Percentiles rank a stretch among this genome's conserved stretches.
Evolutionary conservation across 306 rosid species (phyloP).

Genomic region (Rosa multiflora): DNA sequence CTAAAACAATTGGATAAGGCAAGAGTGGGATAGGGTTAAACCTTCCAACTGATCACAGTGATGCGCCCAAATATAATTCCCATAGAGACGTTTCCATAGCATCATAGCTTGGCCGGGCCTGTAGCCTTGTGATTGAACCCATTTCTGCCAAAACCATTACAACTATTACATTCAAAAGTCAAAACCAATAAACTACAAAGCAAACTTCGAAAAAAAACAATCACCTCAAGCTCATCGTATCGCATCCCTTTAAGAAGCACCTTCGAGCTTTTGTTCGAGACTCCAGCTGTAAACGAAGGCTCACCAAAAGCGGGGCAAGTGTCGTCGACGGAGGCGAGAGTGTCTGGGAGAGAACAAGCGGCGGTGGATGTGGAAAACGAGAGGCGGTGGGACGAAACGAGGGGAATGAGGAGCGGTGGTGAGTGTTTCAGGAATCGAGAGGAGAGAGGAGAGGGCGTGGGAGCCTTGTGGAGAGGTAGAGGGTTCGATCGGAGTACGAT

Average conservation of each 20-base stretch:
- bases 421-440: constrained; percentile 27
- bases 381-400: constrained; percentile 35
- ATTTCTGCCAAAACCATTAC: constrained; percentile 46
- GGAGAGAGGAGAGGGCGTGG: constrained; percentile 31
- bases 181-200: too few species aligned
- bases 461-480: constrained; percentile 15
- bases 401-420: constrained; percentile 24
- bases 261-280: constrained; percentile 40
- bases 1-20: background rate
- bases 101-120: constrained; percentile 90
- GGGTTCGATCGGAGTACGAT: constrained; percentile 31
- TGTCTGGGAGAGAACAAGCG: constrained; percentile 13
- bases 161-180: background rate
- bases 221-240: constrained; percentile 72
- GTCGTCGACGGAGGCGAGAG: constrained; percentile 29
- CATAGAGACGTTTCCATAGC: constrained; percentile 92
- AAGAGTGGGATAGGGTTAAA: constrained; percentile 1
- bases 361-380: constrained; percentile 38
- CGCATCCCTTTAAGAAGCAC: constrained; percentile 75
- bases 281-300: constrained; percentile 8
- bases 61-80: constrained; percentile 76
- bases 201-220: background rate
- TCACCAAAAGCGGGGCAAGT: constrained; percentile 39
- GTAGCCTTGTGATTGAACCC: constrained; percentile 84
- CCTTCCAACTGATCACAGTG: constrained; percentile 77